Evolutionary conservation across 2,329 filamentous ascomycete species (phyloP), one percentile per base, ranked within the genome.

Genomic region (Cercospora brassicicola): DNA sequence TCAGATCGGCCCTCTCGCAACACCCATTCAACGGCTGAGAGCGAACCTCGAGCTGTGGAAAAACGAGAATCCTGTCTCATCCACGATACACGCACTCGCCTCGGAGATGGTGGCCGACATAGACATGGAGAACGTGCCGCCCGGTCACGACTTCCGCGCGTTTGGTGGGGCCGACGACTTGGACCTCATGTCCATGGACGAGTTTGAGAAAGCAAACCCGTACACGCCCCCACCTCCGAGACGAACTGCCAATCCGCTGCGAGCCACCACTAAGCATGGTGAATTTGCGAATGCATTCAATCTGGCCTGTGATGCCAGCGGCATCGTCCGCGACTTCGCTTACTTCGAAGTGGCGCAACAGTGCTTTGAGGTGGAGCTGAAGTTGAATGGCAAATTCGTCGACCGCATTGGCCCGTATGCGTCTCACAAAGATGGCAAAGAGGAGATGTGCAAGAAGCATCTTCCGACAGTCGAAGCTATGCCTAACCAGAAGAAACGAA

Each of bases 351-450:
- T 65, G 1, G 64, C 67, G 18, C 20, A 64, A 53, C 62, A 59
- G 8, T 67, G 69, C 23, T 73, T 72, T 67, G 39, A 62, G 28
- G 69, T 67, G 2, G 65, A 62, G n/a, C 59, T 72, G 20, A 39
- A 23, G 31, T 48, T 73, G 53, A 51, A 71, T 48, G 64, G 65
- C 20, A 56, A 66, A 8, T 6, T 65, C 18, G 53, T 74, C 11
- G 67, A 75, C 20, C 69, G 70, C 3, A 73, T 72, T 7, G 75
- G 74, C 2, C 72, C 70, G 15, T 81, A 76, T 69, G 71, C 72
- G 7, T 80, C 74, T 45, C 83, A 84, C 74, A 79, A 80, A 66
- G 79, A 81, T 60, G 81, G 80, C 0, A 82, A 81, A 65, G 82
- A 83, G 66, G 78, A 74, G 1, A 60, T 80, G 23, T 78, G 78